Evolutionary conservation across 352 stramenopile species (phyloP).

Genomic region (Saprolegnia diclina): DNA sequence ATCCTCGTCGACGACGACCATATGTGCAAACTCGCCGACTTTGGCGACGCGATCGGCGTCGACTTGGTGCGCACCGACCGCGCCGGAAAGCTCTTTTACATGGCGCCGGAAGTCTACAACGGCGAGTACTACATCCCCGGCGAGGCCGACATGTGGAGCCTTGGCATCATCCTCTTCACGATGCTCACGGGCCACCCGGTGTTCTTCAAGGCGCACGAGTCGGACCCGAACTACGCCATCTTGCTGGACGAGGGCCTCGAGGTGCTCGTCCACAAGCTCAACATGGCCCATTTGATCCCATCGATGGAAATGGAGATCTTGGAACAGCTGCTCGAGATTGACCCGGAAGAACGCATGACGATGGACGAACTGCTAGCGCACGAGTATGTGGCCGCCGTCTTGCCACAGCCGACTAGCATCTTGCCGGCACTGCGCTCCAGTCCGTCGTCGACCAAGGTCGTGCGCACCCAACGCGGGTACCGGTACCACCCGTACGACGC

Average conservation of each 20-base stretch:
- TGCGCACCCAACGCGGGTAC: not conserved
- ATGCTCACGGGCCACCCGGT: constrained; percentile 29
- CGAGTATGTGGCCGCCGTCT: constrained; percentile 33
- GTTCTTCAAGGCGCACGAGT: constrained; percentile 49
- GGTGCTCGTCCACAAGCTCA: constrained; percentile 37
- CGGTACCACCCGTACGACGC: constrained; percentile 11
- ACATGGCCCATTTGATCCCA: constrained; percentile 30
- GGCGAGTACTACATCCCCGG: constrained; percentile 17
- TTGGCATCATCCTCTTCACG: constrained; percentile 31
- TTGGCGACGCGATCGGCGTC: constrained; percentile 47
- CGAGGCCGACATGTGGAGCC: constrained; percentile 38
- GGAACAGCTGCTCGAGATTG: constrained; percentile 36
- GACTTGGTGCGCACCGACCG: constrained; percentile 39
- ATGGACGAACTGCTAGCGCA: constrained; percentile 38
- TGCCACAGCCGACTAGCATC: not conserved
- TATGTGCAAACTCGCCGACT: constrained; percentile 63
- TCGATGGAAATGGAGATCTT: constrained; percentile 37
- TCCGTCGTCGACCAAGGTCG: constrained; percentile 1
- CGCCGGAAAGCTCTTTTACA: constrained; percentile 42
- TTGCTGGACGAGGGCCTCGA: constrained; percentile 37
- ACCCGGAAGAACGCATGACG: constrained; percentile 33
- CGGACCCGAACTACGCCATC: constrained; percentile 70
- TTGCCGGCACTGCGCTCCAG: not conserved
- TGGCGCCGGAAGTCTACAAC: constrained; percentile 45
- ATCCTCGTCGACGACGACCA: constrained; percentile 57